Percentiles rank a stretch among this genome's conserved stretches.
phyloP scores from a whole-genome alignment of 371 early-diverging fungal genomes.

The Dichotomocladium elegans region DNA sequence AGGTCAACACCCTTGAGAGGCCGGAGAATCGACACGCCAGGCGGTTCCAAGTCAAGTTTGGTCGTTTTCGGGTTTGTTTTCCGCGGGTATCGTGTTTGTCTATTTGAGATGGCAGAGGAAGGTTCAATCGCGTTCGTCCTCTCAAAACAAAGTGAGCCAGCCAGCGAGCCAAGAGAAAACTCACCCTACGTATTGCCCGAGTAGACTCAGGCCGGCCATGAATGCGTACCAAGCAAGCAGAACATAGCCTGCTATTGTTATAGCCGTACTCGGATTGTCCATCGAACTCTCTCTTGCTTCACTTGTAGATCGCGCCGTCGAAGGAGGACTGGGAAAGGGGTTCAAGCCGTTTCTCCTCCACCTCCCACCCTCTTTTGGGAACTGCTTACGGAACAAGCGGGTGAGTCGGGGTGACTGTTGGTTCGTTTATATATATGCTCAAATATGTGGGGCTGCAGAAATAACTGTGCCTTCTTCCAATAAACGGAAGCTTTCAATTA shows the following conservation, averaged over 20 bases:
- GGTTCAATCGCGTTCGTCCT: neutral
- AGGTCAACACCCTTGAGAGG: slow-evolving; percentile 90
- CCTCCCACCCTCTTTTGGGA: no score
- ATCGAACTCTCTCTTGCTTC: neutral
- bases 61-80: slow-evolving; percentile 52
- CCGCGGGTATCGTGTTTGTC: slow-evolving; percentile 38
- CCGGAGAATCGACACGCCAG: slow-evolving; percentile 81
- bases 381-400: no score
- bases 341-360: no score
- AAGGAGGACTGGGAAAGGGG: no score
- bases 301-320: neutral
- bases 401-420: no score
- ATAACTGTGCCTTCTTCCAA: no score
- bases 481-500: no score
- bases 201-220: slow-evolving; percentile 34
- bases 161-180: neutral
- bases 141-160: neutral
- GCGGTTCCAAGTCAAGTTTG: slow-evolving; percentile 38
- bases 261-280: slow-evolving; percentile 7
- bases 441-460: no score
- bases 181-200: slow-evolving; percentile 46
- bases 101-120: slow-evolving; percentile 8
- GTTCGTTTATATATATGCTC: no score
- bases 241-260: slow-evolving; percentile 5
- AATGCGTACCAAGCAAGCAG: slow-evolving; percentile 36